Evolutionary conservation across 2,329 filamentous ascomycete species (phyloP), one percentile per base, ranked within the genome.

Genomic region (Aspergillus sp.): DNA sequence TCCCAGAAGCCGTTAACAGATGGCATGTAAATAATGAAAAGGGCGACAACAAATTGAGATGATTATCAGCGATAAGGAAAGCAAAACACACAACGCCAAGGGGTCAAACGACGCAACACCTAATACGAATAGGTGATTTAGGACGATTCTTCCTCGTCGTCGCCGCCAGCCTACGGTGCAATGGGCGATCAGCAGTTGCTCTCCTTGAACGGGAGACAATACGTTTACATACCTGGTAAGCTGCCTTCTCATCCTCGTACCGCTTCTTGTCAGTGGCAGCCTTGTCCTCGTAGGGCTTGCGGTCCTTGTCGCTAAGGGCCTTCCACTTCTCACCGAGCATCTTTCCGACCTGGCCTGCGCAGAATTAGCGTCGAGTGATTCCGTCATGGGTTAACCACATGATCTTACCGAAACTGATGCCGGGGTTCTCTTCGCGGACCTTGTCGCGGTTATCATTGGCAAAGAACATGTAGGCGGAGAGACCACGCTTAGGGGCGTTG

Each of bases 381-480:
- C 43, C 12, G 34, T 7, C 2, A 5, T 43, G 34, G 12, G 15
- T 39, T 32, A n/a, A 32, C 17, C 34, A 12, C 20, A 5, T 18
- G 26, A 34, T 74, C 84, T 68, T 84, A 89, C 91, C 95, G 80
- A 99, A 99, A 68, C 89, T 89, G 81, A 98, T 96, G 70, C 93
- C 93, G 39, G 93, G 93, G 85, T 98, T 98, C 80, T 98, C 93
- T 76, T 96, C 92, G 70, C 95, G 91, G 69, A 99, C 95, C 78
- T 95, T 96, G 76, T 98, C 93, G 70, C 95, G 93, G 82, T 97
- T 91, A 81, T 98, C 95, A 75, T 98, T 98, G 86, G 95, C 95
- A 78, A 98, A 99, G 89, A 98, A 98, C 95, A 99, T 99, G 87
- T 99, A 99, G 64, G 95, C 95, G 53, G 95, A 98, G 50, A 99